phyloP scores from a whole-genome alignment of 139 green algal species.

The Tetratostichococcus sp. region DNA sequence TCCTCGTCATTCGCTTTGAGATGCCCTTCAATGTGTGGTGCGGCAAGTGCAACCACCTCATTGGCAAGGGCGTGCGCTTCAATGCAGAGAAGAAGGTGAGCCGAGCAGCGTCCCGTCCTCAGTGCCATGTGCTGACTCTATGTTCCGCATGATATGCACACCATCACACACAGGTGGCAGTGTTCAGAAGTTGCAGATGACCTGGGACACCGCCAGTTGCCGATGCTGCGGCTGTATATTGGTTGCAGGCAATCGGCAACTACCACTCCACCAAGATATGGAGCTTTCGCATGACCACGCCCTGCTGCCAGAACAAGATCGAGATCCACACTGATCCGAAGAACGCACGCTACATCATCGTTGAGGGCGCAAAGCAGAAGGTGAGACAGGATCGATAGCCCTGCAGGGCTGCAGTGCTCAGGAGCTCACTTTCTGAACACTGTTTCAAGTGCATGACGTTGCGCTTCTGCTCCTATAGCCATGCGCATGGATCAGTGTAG shows the following conservation, averaged over 20 bases:
- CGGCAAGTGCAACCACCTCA: slow-evolving; percentile 77
- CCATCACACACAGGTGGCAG: too few relatives aligned
- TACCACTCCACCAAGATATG: slow-evolving; percentile 93
- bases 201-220: too few relatives aligned
- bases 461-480: too few relatives aligned
- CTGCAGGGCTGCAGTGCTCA: not conserved
- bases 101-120: too few relatives aligned
- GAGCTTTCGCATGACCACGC: slow-evolving; percentile 84
- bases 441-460: too few relatives aligned
- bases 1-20: slow-evolving; percentile 95
- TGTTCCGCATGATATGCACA: too few relatives aligned
- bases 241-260: slow-evolving; percentile 53
- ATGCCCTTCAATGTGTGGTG: slow-evolving; percentile 97
- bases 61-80: slow-evolving; percentile 95
- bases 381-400: too few relatives aligned
- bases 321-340: slow-evolving; percentile 92
- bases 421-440: too few relatives aligned
- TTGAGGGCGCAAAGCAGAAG: slow-evolving; percentile 55
- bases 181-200: too few relatives aligned
- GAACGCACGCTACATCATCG: slow-evolving; percentile 79
- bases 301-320: slow-evolving; percentile 82
- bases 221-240: too few relatives aligned
- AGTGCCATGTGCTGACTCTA: too few relatives aligned
- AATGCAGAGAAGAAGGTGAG: slow-evolving; percentile 93
- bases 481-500: too few relatives aligned